Percentiles rank a stretch among this genome's conserved stretches.
These are phyloP conservation scores for Colletotrichum sp. DNA, from an alignment of 2,329 filamentous ascomycete genomes.

Conservation along the genomic window DNA sequence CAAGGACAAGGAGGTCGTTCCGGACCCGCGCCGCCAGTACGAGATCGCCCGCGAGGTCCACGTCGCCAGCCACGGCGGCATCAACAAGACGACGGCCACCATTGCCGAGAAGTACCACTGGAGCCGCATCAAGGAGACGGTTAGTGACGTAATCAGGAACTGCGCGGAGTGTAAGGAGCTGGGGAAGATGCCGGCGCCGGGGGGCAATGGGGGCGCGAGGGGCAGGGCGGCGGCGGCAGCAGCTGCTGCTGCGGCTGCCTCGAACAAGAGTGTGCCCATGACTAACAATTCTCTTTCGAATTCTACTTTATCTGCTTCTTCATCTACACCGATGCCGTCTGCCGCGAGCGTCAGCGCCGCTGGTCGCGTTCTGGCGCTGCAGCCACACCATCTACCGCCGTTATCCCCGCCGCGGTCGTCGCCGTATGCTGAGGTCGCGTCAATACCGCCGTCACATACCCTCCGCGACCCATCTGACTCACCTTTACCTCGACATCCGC, in stretches of 20 bases:
- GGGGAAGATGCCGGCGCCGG: constrained; percentile 55
- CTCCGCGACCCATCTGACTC: constrained; percentile 32
- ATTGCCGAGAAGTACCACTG: constrained; percentile 96
- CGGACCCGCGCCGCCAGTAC: constrained; percentile 87
- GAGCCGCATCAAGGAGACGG: constrained; percentile 97
- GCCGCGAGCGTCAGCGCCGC: constrained; percentile 11
- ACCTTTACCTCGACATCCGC: constrained; percentile 29
- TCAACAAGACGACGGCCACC: constrained; percentile 96
- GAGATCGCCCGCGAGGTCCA: constrained; percentile 85
- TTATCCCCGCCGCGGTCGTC: constrained; percentile 29
- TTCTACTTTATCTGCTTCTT: neutral
- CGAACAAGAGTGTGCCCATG: neutral
- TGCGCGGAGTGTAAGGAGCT: constrained; percentile 89
- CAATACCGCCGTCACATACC: constrained; percentile 43
- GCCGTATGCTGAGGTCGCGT: constrained; percentile 55
- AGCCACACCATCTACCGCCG: constrained; percentile 29
- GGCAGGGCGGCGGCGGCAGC: neutral
- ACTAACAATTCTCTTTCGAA: neutral
- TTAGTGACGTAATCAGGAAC: constrained; percentile 91
- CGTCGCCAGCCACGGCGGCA: constrained; percentile 79
- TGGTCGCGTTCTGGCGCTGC: constrained; percentile 20
- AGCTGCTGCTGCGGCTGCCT: neutral
- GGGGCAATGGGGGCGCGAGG: constrained; percentile 2
- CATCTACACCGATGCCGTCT: constrained; percentile 3
- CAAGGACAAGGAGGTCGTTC: constrained; percentile 96